Evolutionary conservation across 495 filamentous ascomycete species (phyloP), one percentile per base, ranked within the genome.

Genomic region (Evernia prunastri): DNA sequence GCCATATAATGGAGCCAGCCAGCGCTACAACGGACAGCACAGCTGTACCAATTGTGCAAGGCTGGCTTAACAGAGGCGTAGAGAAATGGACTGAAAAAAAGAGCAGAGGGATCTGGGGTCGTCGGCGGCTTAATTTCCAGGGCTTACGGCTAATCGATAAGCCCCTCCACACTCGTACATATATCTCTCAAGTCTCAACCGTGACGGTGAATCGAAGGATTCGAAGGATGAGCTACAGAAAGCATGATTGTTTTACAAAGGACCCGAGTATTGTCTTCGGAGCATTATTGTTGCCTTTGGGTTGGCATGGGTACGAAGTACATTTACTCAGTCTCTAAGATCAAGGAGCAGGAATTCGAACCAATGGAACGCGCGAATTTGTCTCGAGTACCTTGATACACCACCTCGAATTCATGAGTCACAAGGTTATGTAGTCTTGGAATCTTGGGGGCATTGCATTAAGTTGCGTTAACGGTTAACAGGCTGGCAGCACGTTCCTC

Each of bases 1-100:
- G 67, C 45, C 67, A 69, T 69, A 20, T 29, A 59, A 23, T 42
- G n/a, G 27, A 63, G 54, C 60, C 56, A 63, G 60, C 54, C 43
- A 51, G n/a, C 43, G 47, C 56, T 62, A 59, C 65, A 63, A 60
- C 47, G 43, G 62, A 18, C 54, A 58, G 62, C 62, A 42, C 54
- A 64, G 62, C 62, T 58, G 62, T 59, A 51, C 54, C 62, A 49
- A 64, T 64, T 58, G 62, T 64, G 54, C 35, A 37, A 59, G 54
- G 62, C 61, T 47, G 54, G 54, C 61, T 57, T 45, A n/a, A 42
- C 42, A 49, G 47, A 56, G 47, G 42, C 35, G 47, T 51, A 29
- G 23, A 6, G 45, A 25, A 51, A 17, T 25, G 45, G 27, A 49
- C 5, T 43, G 2, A 10, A 10, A 10, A 45, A n/a, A 9, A 45